Conservation (phyloP, 495 filamentous ascomycete genomes). For the Penicillium canariense region DNA sequence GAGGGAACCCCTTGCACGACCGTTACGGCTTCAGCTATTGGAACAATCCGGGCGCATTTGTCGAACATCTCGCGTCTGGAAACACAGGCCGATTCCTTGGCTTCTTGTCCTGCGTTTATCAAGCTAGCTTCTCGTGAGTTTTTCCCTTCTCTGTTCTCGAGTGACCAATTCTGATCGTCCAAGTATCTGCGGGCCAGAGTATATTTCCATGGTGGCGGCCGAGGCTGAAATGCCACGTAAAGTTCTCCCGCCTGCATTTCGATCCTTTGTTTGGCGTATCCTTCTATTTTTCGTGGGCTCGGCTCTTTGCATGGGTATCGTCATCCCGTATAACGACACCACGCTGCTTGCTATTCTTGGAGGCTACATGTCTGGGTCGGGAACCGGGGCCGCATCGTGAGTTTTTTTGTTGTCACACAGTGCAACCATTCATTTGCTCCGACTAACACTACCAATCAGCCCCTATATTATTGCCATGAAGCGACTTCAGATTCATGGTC, state of each 20-base stretch:
- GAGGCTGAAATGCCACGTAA: conserved; percentile 67
- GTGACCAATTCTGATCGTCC: background rate
- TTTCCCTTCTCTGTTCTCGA: conserved; percentile 11
- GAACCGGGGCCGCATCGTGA: conserved; percentile 38
- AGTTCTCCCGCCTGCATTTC: conserved; percentile 55
- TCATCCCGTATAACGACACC: conserved; percentile 56
- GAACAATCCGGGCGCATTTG: conserved; percentile 26
- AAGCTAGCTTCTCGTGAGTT: conserved; percentile 50
- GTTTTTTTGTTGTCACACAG: background rate
- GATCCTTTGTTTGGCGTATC: conserved; percentile 68
- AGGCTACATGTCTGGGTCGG: conserved; percentile 7
- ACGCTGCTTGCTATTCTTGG: conserved; percentile 4
- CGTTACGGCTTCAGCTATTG: conserved; percentile 69
- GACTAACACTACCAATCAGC: background rate
- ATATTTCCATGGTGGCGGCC: conserved; percentile 72
- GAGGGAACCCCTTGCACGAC: conserved; percentile 66
- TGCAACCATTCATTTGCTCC: background rate
- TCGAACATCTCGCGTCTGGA: conserved; percentile 55
- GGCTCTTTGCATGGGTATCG: conserved; percentile 62
- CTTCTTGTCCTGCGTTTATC: conserved; percentile 57
- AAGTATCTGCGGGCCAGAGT: conserved; percentile 60
- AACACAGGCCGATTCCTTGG: conserved; percentile 66
- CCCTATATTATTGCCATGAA: conserved; percentile 52
- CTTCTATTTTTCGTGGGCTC: conserved; percentile 70
- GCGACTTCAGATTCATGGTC: conserved; percentile 37